Evolutionary conservation across 805 yeast species (phyloP), one percentile per base, ranked within the genome.

Genomic region (Saturnispora sanitii): DNA sequence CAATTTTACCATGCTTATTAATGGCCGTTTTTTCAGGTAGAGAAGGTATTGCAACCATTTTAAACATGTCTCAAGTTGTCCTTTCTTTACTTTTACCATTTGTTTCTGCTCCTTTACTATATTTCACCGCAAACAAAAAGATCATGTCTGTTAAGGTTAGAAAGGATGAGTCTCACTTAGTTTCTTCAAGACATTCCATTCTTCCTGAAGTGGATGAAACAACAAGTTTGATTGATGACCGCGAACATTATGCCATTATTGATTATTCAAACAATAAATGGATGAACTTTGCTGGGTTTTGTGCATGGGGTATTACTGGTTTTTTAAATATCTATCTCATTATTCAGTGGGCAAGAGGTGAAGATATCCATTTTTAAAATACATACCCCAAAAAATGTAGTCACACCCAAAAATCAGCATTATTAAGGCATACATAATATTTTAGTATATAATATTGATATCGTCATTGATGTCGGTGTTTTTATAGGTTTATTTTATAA

Each of bases 61-160:
- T 87, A 48, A 87, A 86, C 53, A 76, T 83, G n/a, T 77, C 92
- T 0, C 96, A 87, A 61, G 92, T 87, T 16, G 77, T 84, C 1
- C 66, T 87, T 37, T 84, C 95, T 2, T 70, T 88, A 39, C 68
- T 88, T 35, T 67, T 87, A 43, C 96, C 96, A 8, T 80, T 87
- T 48, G 68, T 85, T 33, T 75, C 88, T 7, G 90, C 94, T 1
- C 96, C 96, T 5, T 65, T 87, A 54, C 74, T 87, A 36, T 87
- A 77, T 54, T 82, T 87, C 58, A 88, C 96, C 1, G 74, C 84
- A 38, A 70, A 67, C 39, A 78, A 74, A 51, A 57, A 70, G 12
- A 71, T 81, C 36, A 87, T 88, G 96, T 66, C 61, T 36, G 75
- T 78, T 5, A 68, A 70, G 42, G 47, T 49, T 4, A 22, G 41